Evolutionary conservation across 2,329 filamentous ascomycete species (phyloP).

Genomic region (Fusarium torreyae): DNA sequence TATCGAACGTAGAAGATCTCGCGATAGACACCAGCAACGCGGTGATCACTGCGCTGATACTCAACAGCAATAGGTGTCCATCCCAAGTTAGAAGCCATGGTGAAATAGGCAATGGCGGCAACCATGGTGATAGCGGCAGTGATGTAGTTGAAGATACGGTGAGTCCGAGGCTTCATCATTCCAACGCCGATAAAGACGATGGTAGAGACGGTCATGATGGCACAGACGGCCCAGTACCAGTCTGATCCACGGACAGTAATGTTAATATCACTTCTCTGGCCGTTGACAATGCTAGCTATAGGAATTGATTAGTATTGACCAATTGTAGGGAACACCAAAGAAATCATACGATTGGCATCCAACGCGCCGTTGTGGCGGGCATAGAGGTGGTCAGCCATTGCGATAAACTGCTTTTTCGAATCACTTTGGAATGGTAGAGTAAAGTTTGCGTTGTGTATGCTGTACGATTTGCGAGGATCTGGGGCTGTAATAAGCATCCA

Average conservation of each 20-base stretch:
- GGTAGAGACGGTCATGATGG: conserved; percentile 70
- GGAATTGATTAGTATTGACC: fast-evolving
- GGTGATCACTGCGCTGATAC: conserved; percentile 58
- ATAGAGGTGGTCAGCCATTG: conserved; percentile 14
- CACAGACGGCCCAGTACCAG: conserved; percentile 74
- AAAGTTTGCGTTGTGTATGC: too few relatives aligned
- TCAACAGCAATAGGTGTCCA: conserved; percentile 66
- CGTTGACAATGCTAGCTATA: conserved; percentile 27
- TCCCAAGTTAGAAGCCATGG: conserved; percentile 66
- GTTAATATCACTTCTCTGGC: conserved; percentile 61
- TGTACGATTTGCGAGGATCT: too few relatives aligned
- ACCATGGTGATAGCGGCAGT: conserved; percentile 65
- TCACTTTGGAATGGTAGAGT: too few relatives aligned
- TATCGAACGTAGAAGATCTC: conserved; percentile 71
- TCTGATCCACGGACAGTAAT: conserved; percentile 73
- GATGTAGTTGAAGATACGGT: conserved; percentile 70
- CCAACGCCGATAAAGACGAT: conserved; percentile 68
- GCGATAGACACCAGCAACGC: conserved; percentile 67
- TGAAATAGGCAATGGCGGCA: conserved; percentile 66
- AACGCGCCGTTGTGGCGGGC: conserved; percentile 22
- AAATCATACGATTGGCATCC: conserved; percentile 22
- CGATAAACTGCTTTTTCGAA: too few relatives aligned
- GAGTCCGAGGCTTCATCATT: conserved; percentile 67
- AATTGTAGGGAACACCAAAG: fast-evolving
- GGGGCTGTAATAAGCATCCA: background rate